Percentiles rank a stretch among this genome's conserved stretches.
phyloP scores from a whole-genome alignment of 768 basidiomycete genomes.

The Sistotremastrum niveocremeum region DNA sequence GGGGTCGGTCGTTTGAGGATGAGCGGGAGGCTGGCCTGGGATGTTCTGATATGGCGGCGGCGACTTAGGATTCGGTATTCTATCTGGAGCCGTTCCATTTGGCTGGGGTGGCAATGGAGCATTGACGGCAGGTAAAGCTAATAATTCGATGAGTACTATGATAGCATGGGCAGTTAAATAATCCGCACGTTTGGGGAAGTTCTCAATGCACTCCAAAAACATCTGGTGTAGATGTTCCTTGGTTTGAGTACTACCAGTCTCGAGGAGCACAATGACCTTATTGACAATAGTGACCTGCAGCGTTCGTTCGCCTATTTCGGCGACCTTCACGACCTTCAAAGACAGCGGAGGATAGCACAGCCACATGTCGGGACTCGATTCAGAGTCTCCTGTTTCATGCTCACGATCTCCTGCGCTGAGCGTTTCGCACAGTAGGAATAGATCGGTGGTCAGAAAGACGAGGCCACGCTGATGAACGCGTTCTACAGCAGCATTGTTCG shows the following conservation, averaged over 20 bases:
- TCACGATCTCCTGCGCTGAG: slow-evolving; percentile 56
- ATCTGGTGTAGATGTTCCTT: too few relatives aligned
- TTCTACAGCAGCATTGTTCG: slow-evolving; percentile 60
- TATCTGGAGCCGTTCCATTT: too few relatives aligned
- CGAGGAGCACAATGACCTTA: too few relatives aligned
- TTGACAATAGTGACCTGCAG: slow-evolving; percentile 35
- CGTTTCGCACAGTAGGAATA: slow-evolving; percentile 83
- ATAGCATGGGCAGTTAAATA: too few relatives aligned
- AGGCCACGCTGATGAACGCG: slow-evolving; percentile 68
- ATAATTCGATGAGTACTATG: too few relatives aligned
- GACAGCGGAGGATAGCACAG: slow-evolving; percentile 90
- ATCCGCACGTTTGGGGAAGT: too few relatives aligned
- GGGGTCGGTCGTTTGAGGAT: not conserved
- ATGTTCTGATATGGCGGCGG: not conserved
- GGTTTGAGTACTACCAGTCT: too few relatives aligned
- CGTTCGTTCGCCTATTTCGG: slow-evolving; percentile 30
- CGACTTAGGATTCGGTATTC: too few relatives aligned
- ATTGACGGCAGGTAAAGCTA: too few relatives aligned
- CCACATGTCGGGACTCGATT: slow-evolving; percentile 70
- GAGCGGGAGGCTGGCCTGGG: not conserved
- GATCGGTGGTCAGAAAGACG: slow-evolving; percentile 81
- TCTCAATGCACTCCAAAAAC: too few relatives aligned
- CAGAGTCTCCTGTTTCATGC: slow-evolving; percentile 25
- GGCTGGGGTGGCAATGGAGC: too few relatives aligned
- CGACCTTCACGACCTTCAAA: slow-evolving; percentile 77